Base-by-base conservation (phyloP, 805 yeast species). In the Wickerhamomyces silvicola region DNA sequence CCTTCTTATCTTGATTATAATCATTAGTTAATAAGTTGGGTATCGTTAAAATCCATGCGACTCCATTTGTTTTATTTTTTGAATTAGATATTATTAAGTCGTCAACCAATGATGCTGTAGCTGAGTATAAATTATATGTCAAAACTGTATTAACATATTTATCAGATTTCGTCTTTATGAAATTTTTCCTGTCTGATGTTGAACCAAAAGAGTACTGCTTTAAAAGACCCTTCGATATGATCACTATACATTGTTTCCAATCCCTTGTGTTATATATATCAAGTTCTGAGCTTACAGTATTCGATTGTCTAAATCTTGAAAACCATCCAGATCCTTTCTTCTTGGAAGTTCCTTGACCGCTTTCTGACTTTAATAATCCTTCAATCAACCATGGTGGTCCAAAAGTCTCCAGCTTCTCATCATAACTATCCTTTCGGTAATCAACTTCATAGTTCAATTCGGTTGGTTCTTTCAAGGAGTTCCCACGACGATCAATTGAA, bases 341-440 rank as follows among this genome's bases (percentile, higher is more conserved):
- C 17, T 22, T 35, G 16, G 25, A 18, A 1, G 12, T n/a, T 6
- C 16, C 30, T n/a, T 28, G 20, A 10, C 21, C 17, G 4, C 10
- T 9, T 27, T 45, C 50, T 22, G 54, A 47, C 37, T 70, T 64
- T 42, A 78, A 60, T 22, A 81, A 47, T 2, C 92, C 90, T 56
- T 81, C 90, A 49, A 81, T 78, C 35, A 78, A 66, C 75, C 84
- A 81, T 1, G 92, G 90, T 1, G 88, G 76, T 2, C 90, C 90
- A 32, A 68, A 68, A 28, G 75, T 60, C 46, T 78, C 87, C 36
- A 80, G 60, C 23, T 71, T 72, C 41, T 72, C 64, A 52, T 80
- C 86, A 36, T 66, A 68, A 20, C 67, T 67, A 41, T 69, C 68
- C 42, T 60, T 65, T 17, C 42, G 33, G 18, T 46, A 52, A 18